Evolutionary conservation across 2,329 filamentous ascomycete species (phyloP), one percentile per base, ranked within the genome.

Genomic region (Daldinia sp.): DNA sequence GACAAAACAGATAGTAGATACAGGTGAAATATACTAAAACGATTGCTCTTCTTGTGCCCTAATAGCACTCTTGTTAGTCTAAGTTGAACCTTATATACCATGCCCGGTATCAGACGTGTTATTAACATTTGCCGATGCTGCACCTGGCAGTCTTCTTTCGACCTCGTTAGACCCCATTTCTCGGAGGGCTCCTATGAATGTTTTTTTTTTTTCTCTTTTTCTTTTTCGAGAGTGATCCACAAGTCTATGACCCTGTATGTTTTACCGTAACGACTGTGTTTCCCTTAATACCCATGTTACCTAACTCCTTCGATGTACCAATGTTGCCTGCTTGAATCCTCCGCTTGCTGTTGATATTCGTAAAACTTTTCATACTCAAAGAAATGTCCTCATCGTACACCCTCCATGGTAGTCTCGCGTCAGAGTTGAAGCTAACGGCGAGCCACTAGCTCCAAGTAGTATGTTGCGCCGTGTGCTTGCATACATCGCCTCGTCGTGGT

Each of bases 61-160:
- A 48, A 51, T 63, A 68, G 59, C 30, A 64, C 44, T 57, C 55
- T 67, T 51, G 46, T 63, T 56, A 37, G 58, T 58, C 53, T 35
- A 66, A 62, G 46, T 48, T 60, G 20, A 62, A 59, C 41, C 44
- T 26, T 56, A 54, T 62, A 64, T 54, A 42, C 60, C 58, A 59
- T 63, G 28, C 60, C 44, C 28, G 53, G 60, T 65, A 18, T 69
- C 10, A 55, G 26, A 54, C 62, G 46, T 46, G 57, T 55, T 70
- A 61, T 70, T 51, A 67, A 62, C 33, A 60, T 56, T 56, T 37
- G 59, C 48, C 55, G 64, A 65, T 67, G 53, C 67, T 72, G 69
- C 69, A 58, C 69, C 69, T 51, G 69, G 69, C 69, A 72, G 67
- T 53, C 54, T 18, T 30, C 44, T 53, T 60, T 42, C 35, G 51